These are phyloP conservation scores for Cercospora beticola DNA, from an alignment of 2,329 filamentous ascomycete species.

Conservation along the genomic window DNA sequence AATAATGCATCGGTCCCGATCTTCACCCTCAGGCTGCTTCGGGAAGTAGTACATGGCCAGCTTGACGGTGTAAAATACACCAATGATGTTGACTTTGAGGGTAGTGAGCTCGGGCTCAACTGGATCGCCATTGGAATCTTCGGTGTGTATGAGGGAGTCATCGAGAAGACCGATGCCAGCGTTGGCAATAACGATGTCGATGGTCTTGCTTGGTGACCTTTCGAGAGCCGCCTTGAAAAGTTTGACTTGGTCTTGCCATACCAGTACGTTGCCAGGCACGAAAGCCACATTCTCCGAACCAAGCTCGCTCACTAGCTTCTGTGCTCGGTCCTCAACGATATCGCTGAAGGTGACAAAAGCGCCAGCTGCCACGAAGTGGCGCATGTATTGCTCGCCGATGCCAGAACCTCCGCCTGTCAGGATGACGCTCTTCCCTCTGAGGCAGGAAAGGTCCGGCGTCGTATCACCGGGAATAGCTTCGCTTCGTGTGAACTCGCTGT, in stretches of 20 bases:
- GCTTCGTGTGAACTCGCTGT: constrained; percentile 13
- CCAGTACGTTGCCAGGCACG: constrained; percentile 33
- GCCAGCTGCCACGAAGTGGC: constrained; percentile 35
- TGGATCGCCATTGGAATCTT: constrained; percentile 24
- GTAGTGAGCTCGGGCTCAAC: constrained; percentile 31
- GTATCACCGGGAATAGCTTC: constrained; percentile 38
- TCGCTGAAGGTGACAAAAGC: constrained; percentile 41
- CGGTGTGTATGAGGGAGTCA: constrained; percentile 24
- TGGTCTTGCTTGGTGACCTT: constrained; percentile 24
- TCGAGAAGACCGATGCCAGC: constrained; percentile 31
- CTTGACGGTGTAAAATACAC: constrained; percentile 32
- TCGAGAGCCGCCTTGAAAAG: constrained; percentile 34
- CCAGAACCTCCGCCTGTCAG: constrained; percentile 51
- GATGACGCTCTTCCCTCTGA: constrained; percentile 49
- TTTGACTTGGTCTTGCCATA: constrained; percentile 35
- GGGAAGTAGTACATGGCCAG: constrained; percentile 44
- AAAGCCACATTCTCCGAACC: constrained; percentile 35
- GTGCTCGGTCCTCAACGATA: constrained; percentile 32
- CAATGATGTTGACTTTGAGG: constrained; percentile 29
- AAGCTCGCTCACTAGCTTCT: constrained; percentile 34
- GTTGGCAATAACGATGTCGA: constrained; percentile 36
- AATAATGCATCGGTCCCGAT: constrained; percentile 51
- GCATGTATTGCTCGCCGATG: constrained; percentile 39
- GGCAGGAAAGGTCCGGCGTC: constrained; percentile 39
- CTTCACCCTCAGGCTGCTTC: constrained; percentile 37